These are phyloP conservation scores for Fistulinella prunicolor DNA, from an alignment of 768 basidiomycete genomes.

Conservation along the genomic window DNA sequence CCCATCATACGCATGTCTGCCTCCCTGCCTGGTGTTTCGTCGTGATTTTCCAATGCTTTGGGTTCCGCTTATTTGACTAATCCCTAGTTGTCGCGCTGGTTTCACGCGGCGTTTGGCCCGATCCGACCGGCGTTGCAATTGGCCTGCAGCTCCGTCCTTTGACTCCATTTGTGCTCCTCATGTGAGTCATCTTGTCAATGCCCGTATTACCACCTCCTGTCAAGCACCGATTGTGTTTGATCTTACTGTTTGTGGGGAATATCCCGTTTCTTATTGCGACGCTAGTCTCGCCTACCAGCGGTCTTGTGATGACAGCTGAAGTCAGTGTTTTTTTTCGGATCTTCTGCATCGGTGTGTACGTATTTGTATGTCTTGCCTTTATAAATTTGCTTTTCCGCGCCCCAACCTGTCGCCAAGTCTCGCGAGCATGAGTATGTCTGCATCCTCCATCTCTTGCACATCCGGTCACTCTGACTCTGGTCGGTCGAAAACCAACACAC, in stretches of 20 bases:
- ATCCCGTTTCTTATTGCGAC: not conserved
- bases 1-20: no score
- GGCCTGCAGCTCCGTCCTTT: not conserved
- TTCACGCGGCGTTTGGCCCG: not conserved
- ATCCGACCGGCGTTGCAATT: conserved; percentile 5
- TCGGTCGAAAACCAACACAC: conserved; percentile 22
- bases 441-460: conserved; percentile 8
- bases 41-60: no score
- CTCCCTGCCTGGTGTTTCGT: no score
- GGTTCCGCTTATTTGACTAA: no score
- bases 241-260: conserved; percentile 7
- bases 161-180: not conserved
- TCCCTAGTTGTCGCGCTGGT: no score
- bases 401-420: not conserved
- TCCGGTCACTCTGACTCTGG: conserved; percentile 16
- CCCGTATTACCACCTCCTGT: not conserved
- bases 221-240: not conserved
- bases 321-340: not conserved
- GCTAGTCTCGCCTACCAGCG: not conserved
- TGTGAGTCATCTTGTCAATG: not conserved
- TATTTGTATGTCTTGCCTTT: conserved; percentile 23
- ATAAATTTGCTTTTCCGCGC: conserved; percentile 24
- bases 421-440: conserved; percentile 17
- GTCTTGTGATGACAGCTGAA: conserved; percentile 1
- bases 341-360: conserved; percentile 11